Evolutionary conservation across 1,284 basidiomycete genomes (phyloP), one percentile per base, ranked within the genome.

Genomic region (Trichosporon sp.): DNA sequence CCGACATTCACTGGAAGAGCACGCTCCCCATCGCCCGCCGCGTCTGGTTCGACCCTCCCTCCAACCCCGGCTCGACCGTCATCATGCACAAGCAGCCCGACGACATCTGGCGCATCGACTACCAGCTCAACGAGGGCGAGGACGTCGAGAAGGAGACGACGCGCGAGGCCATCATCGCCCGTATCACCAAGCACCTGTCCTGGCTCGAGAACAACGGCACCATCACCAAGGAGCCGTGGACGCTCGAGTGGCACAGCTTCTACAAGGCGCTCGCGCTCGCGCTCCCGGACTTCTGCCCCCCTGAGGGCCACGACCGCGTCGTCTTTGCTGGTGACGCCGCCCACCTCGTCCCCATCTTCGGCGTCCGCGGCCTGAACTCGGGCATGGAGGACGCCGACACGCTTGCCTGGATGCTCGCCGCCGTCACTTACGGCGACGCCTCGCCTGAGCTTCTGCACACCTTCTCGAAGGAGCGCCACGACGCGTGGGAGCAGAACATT

Each of bases 41-140:
- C 5, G 73, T 74, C 7, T 74, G 73, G 73, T 74, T 74, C 35
- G 71, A 74, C 65, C 73, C 73, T 11, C 73, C 73, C 2, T 64
- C 54, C 48, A 74, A 74, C 71, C 73, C 73, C 2, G 71, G 70
- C 40, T 70, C 69, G 11, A 74, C 73, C 0, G 68, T 74, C 19
- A 74, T 74, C 46, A 74, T 74, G 73, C 73, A 74, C 73, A 74
- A 74, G 71, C 73, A 74, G 69, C 73, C 73, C 3, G 69, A 72
- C 69, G 66, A 74, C 67, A 74, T 74, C 51, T 74, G 73, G 73
- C 73, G 73, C 4, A 74, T 74, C 65, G 73, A 74, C 73, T 74
- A 74, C 65, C 73, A 74, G 69, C 71, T 74, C 1, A 64, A 46
- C 37, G 59, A 61, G 11, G 67, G 51, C 32, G 73, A 74, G 56